Conservation (phyloP, 2,329 filamentous ascomycete species). For the Boeremia lycopersici region DNA sequence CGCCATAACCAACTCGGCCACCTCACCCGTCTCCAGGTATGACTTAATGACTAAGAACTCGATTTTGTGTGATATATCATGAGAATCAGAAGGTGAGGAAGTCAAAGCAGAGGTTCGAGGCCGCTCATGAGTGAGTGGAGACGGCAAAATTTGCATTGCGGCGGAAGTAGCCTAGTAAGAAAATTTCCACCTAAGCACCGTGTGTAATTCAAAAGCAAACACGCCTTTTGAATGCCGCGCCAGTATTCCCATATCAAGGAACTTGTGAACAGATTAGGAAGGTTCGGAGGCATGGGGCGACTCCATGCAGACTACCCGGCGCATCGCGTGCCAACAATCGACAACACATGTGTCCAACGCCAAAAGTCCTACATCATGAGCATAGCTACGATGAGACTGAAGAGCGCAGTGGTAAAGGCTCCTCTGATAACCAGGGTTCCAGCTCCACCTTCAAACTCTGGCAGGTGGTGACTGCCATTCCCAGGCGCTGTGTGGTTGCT, state of each 20-base stretch:
- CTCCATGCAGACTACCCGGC: not conserved
- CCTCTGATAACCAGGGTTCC: not conserved
- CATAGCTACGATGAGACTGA: not conserved
- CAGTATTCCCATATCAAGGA: too few species aligned
- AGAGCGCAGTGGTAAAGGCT: not conserved
- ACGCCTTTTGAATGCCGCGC: too few species aligned
- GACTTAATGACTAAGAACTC: not conserved
- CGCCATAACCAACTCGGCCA: slow-evolving; percentile 5
- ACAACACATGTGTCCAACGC: not conserved
- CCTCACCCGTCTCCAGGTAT: not conserved
- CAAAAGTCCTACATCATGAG: not conserved
- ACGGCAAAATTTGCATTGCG: not conserved
- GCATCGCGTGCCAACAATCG: not conserved
- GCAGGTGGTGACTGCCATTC: not conserved
- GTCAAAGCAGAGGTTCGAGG: too few species aligned
- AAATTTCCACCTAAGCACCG: not conserved
- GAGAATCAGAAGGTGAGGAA: too few species aligned
- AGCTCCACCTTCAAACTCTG: slow-evolving; percentile 17
- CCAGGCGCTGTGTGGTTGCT: slow-evolving; percentile 4
- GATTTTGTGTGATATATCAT: too few species aligned
- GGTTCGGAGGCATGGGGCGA: too few species aligned
- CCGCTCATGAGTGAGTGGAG: not conserved
- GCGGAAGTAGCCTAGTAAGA: not conserved
- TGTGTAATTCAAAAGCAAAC: too few species aligned
- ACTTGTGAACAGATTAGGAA: too few species aligned